Conservation (phyloP, 805 yeast species). For the Candida ipomoeae region DNA sequence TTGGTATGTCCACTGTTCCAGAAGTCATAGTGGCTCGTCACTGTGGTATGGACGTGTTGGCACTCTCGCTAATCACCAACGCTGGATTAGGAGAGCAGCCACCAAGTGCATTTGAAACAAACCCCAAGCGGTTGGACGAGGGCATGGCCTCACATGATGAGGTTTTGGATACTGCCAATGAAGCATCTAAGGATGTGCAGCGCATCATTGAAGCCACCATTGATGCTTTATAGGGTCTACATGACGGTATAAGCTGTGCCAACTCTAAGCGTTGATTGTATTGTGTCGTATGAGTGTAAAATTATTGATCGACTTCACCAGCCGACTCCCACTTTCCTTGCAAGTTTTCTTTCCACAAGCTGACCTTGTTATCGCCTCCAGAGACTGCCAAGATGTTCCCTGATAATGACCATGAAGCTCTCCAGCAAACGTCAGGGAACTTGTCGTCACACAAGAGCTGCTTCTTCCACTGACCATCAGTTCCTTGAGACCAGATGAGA, state of each 20-base stretch:
- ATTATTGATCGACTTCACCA: constrained; percentile 86
- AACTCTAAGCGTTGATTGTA: not conserved
- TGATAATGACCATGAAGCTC: constrained; percentile 94
- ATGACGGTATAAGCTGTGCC: not conserved
- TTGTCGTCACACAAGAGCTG: constrained; percentile 68
- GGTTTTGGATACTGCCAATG: constrained; percentile 76
- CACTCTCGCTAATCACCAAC: constrained; percentile 83
- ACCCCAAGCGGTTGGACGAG: constrained; percentile 49
- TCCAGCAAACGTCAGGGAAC: constrained; percentile 97
- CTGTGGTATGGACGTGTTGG: constrained; percentile 75
- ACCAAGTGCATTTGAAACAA: constrained; percentile 56
- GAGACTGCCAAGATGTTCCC: constrained; percentile 94
- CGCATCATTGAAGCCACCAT: constrained; percentile 60
- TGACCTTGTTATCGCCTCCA: constrained; percentile 94
- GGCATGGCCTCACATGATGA: constrained; percentile 93
- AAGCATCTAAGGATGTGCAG: constrained; percentile 80
- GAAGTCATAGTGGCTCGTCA: constrained; percentile 93
- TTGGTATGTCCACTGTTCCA: constrained; percentile 98
- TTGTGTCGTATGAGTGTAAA: not conserved
- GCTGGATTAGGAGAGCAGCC: constrained; percentile 69
- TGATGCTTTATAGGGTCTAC: constrained; percentile 32
- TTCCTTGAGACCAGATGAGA: constrained; percentile 88
- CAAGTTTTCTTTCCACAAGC: constrained; percentile 93
- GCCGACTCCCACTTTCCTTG: constrained; percentile 95
- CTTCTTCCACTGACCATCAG: constrained; percentile 73